Evolutionary conservation across 2,329 filamentous ascomycete species (phyloP).

Genomic region (Penicillium psychrosexuale): DNA sequence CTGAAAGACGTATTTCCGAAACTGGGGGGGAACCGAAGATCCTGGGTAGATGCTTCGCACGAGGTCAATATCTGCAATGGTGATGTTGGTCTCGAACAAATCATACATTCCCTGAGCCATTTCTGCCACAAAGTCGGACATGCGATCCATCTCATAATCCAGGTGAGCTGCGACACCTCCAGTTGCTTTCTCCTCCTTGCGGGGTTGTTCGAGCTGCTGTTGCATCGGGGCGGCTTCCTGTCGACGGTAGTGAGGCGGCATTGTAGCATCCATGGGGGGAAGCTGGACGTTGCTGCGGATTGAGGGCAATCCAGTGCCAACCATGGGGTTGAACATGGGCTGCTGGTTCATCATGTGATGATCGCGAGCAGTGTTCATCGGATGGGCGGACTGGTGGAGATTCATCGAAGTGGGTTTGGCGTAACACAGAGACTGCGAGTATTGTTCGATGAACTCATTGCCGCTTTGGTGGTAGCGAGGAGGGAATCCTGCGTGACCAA

Average conservation of each 20-base stretch:
- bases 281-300: conserved; percentile 41
- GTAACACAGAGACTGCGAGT: conserved; percentile 44
- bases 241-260: conserved; percentile 43
- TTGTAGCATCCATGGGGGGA: conserved; percentile 42
- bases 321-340: conserved; percentile 36
- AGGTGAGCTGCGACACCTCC: conserved; percentile 90
- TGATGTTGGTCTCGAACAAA: conserved; percentile 54
- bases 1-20: conserved; percentile 88
- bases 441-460: conserved; percentile 47
- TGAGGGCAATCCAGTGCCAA: conserved; percentile 37
- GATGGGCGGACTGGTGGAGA: conserved; percentile 29
- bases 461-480: conserved; percentile 44
- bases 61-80: conserved; percentile 61
- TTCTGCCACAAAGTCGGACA: conserved; percentile 92
- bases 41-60: conserved; percentile 61
- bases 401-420: conserved; percentile 37
- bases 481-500: conserved; percentile 40
- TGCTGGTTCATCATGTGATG: conserved; percentile 33
- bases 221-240: conserved; percentile 35
- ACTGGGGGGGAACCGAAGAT: conserved; percentile 64
- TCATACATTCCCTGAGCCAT: conserved; percentile 75
- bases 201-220: conserved; percentile 35
- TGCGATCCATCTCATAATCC: conserved; percentile 94
- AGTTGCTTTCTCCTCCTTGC: conserved; percentile 64
- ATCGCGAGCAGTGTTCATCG: conserved; percentile 35